phyloP scores from a whole-genome alignment of 1,284 basidiomycete species.

The Puccinia triticina region DNA sequence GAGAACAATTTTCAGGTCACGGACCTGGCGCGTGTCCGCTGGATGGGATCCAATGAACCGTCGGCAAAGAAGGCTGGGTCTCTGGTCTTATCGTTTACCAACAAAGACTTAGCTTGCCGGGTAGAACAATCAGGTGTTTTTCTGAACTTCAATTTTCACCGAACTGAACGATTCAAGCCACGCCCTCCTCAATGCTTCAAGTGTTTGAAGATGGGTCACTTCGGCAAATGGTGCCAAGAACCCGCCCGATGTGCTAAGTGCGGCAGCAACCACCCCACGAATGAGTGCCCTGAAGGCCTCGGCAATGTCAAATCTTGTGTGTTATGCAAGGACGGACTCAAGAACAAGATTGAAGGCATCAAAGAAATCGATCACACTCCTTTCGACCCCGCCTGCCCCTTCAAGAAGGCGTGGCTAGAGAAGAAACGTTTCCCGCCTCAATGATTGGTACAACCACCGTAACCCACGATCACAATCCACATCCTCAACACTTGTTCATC shows the following conservation, averaged over 20 bases:
- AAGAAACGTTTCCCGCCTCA: neutral
- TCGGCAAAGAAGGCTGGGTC: neutral
- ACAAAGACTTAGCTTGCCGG: neutral
- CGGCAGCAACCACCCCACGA: neutral
- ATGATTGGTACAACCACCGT: neutral
- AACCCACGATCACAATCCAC: no score
- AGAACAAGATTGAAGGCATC: neutral
- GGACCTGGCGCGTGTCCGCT: neutral
- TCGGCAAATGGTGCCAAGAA: constrained; percentile 8
- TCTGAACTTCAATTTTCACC: constrained; percentile 8
- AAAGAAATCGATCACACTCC: neutral
- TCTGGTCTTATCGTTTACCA: neutral
- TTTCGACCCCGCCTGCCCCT: neutral
- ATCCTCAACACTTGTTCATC: no score
- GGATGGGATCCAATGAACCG: neutral
- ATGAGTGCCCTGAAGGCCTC: neutral
- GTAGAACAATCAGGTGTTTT: constrained; percentile 1
- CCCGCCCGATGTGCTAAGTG: constrained; percentile 19
- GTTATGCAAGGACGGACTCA: neutral
- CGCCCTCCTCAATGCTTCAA: constrained; percentile 27
- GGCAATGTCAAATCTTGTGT: neutral
- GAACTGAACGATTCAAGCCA: neutral
- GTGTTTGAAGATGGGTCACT: neutral
- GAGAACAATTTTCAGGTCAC: neutral
- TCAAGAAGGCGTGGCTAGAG: neutral